Evolutionary conservation across 768 basidiomycete genomes (phyloP), one percentile per base, ranked within the genome.

Genomic region (Panaeolus papilionaceus): DNA sequence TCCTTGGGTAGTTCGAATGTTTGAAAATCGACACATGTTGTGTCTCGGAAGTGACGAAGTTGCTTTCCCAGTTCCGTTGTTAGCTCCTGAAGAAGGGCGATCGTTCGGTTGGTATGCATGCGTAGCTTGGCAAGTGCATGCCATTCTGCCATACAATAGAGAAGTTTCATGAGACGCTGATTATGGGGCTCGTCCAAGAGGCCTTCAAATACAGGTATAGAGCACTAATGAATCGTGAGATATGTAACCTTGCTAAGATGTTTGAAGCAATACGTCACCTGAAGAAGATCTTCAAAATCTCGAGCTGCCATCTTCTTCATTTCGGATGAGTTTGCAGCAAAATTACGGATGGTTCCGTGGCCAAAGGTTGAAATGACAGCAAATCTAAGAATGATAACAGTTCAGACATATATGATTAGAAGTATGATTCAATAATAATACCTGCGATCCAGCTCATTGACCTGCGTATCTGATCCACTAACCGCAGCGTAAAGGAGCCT

Each of bases 1-100:
- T 88, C 85, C 1, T 65, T 64, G 0, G 82, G 83, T 12, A 86
- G 72, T 40, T 84, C 82, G 0, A 66, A 7, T 0, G 82, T 83
- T 0, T 66, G 38, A 66, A 74, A 80, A 0, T 67, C 63, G 0
- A 68, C 20, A 62, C 79, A 79, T 44, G 42, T 44, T 18, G 42
- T 18, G 1, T 71, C 54, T 6, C 69, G 64, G 68, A 86, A 86
- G 6, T 71, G 23, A 0, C 78, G 79, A 4, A 83, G 68, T 0
- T 71, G 58, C 1, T 67, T 38, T 0, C 83, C 79, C 6, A 84
- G 68, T 0, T 69, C 67, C 0, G 12, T 66, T 1, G 79, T 82
- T 0, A 73, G 63, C 0, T 69, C 62, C 0, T 76, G 73, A 3
- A 83, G 74, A 0, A 71, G 42, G 0, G 47, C 20, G 2, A 81